Base-by-base conservation (phyloP, 129 eudicot genomes). In the Flaveria sonorensis region DNA sequence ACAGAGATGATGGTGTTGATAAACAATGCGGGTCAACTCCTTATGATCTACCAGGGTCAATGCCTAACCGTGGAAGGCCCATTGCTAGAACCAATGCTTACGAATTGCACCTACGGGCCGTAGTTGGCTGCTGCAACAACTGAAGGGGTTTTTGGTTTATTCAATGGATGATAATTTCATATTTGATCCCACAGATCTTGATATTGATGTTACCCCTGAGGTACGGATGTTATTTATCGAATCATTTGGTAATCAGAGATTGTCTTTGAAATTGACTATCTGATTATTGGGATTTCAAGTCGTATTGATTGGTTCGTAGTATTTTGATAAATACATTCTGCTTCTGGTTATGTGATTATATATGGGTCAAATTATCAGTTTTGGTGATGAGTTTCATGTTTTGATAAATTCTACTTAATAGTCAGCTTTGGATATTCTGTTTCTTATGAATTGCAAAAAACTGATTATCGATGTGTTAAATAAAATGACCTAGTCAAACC, bases 101-200 rank as follows among this genome's bases (percentile, higher is more conserved):
- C 83, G 86, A 72, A 89, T 94, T 66, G 96, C 98, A 48, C 97
- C 98, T 16, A 94, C 98, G 11, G 98, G 98, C 47, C 79, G 98
- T 66, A 91, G 96, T 57, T 94, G 95, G 84, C 97, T 14, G 98
- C 98, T 57, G 98, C 98, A 71, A 94, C 98, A 51, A 94, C 97
- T 10, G 98, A 94, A 85, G 98, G 98, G 51, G 98, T 94, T 47
- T 24, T 76, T 94, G 48, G 64, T 94, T 67, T 94, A 94, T 79
- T 85, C 98, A 13, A 89, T 94, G 86, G 98, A 94, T 78, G 97
- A 94, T 42, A 87, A 91, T 69, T 89, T 91, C 43, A 94, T 94
- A 73, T 94, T 94, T 67, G 98, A 94, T 81, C 98, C 98, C n/a
- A 94, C 98, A 10, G 98, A 94, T 71, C 92, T 94, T 55, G 98